These are phyloP conservation scores for Lignosus rhinocerotis DNA, from an alignment of 1,284 basidiomycete species.

Conservation along the genomic window DNA sequence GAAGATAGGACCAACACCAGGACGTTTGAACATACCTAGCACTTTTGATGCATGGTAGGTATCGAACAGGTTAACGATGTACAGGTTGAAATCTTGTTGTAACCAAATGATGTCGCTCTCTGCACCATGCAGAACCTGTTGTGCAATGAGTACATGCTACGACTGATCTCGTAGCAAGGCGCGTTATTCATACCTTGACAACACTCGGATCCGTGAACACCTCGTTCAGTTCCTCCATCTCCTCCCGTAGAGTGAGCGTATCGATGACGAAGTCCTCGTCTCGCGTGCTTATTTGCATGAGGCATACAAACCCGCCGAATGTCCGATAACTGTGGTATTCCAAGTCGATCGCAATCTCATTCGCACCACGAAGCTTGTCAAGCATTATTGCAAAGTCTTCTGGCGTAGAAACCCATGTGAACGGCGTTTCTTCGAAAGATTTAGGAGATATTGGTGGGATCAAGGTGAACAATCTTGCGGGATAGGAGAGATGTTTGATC, in stretches of 20 bases:
- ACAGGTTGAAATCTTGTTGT: conserved; percentile 93
- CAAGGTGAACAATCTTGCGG: conserved; percentile 64
- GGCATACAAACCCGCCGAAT: conserved; percentile 86
- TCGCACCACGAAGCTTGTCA: conserved; percentile 59
- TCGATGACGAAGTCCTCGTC: conserved; percentile 89
- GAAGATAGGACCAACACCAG: conserved; percentile 6
- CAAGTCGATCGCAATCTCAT: conserved; percentile 90
- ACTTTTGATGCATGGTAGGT: conserved; percentile 94
- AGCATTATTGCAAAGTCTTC: conserved; percentile 64
- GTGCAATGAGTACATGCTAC: conserved; percentile 31
- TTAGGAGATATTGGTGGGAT: conserved; percentile 48
- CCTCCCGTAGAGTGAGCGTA: conserved; percentile 74
- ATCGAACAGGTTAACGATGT: conserved; percentile 94
- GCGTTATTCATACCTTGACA: conserved; percentile 65
- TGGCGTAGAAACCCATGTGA: conserved; percentile 72
- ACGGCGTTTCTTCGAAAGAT: conserved; percentile 70
- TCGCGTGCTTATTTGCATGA: conserved; percentile 92
- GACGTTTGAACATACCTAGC: conserved; percentile 49
- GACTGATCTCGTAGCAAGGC: background rate
- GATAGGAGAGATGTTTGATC: conserved; percentile 71
- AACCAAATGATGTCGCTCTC: conserved; percentile 96
- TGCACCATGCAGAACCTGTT: conserved; percentile 96
- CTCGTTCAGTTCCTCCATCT: conserved; percentile 71
- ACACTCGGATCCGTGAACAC: conserved; percentile 84
- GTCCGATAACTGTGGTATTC: conserved; percentile 91